A percentile compares a stretch with the other conserved stretches of the same genome.
These are phyloP conservation scores for Malbranchea zuffiana DNA, from an alignment of 2,329 filamentous ascomycete species.

Conservation along the genomic window DNA sequence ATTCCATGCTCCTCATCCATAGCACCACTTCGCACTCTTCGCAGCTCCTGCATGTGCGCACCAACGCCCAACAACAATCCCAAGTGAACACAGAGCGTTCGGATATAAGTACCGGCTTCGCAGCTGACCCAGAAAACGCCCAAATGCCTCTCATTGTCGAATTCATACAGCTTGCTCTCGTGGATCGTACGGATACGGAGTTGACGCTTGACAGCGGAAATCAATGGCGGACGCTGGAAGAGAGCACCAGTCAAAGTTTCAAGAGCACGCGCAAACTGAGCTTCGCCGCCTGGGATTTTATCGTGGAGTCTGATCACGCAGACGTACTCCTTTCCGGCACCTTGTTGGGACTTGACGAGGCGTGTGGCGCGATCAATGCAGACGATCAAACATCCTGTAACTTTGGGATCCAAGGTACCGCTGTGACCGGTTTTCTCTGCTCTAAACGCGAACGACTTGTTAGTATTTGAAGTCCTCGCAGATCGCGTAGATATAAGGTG, in stretches of 20 bases:
- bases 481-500: neutral
- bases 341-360: constrained; percentile 97
- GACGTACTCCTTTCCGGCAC: constrained; percentile 98
- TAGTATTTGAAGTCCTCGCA: no score
- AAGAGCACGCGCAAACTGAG: constrained; percentile 82
- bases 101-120: constrained; percentile 96
- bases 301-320: constrained; percentile 91
- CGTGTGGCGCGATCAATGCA: constrained; percentile 94
- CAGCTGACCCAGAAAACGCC: constrained; percentile 99
- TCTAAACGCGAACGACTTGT: no score
- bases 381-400: constrained; percentile 89
- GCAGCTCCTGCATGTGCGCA: constrained; percentile 96
- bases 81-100: constrained; percentile 92
- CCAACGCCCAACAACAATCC: constrained; percentile 69
- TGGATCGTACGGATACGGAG: constrained; percentile 96
- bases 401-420: constrained; percentile 95
- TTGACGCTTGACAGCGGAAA: constrained; percentile 97
- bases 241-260: constrained; percentile 94
- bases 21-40: constrained; percentile 83
- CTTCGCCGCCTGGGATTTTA: constrained; percentile 84
- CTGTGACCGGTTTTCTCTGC: constrained; percentile 97
- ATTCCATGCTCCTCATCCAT: constrained; percentile 86
- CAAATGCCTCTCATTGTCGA: constrained; percentile 94
- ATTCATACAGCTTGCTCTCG: constrained; percentile 92
- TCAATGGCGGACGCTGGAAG: constrained; percentile 92